Percentiles rank a stretch among this genome's conserved stretches.
Evolutionary conservation across 2,329 filamentous ascomycete species (phyloP).

Genomic region (Sporothrix schenckii): DNA sequence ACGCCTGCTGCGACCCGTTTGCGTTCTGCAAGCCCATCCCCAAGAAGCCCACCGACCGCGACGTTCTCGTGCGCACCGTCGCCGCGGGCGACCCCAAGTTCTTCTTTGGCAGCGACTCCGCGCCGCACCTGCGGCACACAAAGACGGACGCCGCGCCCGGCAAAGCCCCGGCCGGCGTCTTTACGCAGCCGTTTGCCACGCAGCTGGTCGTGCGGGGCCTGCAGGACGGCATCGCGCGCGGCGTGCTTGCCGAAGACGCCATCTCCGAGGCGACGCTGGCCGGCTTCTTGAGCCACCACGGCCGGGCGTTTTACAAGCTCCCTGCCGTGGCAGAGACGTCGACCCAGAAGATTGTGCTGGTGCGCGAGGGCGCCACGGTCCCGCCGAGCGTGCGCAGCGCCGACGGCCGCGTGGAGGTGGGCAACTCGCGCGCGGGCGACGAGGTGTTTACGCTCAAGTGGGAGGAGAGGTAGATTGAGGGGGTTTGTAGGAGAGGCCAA

Average conservation of each 20-base stretch:
- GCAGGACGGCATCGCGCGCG: slow-evolving; percentile 62
- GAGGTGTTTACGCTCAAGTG: slow-evolving; percentile 50
- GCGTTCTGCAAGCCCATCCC: slow-evolving; percentile 69
- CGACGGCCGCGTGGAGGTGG: slow-evolving; percentile 49
- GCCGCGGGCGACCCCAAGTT: slow-evolving; percentile 65
- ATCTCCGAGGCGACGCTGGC: slow-evolving; percentile 59
- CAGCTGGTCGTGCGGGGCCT: slow-evolving; percentile 61
- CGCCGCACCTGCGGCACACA: slow-evolving; percentile 64
- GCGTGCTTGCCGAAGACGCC: slow-evolving; percentile 55
- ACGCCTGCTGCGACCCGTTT: slow-evolving; percentile 37
- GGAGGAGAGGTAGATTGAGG: slow-evolving; percentile 34
- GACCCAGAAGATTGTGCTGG: slow-evolving; percentile 43
- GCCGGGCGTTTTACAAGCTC: slow-evolving; percentile 58
- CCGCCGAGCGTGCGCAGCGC: slow-evolving; percentile 46
- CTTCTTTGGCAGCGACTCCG: slow-evolving; percentile 71
- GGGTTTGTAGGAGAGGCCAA: no score
- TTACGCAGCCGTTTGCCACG: slow-evolving; percentile 73
- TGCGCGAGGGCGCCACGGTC: slow-evolving; percentile 49
- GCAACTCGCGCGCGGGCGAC: slow-evolving; percentile 48
- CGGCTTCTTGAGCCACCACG: slow-evolving; percentile 57
- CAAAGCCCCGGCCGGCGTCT: slow-evolving; percentile 71
- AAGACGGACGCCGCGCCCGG: slow-evolving; percentile 57
- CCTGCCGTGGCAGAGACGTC: slow-evolving; percentile 38
- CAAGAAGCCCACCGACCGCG: slow-evolving; percentile 71
- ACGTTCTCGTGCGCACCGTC: slow-evolving; percentile 69